A percentile compares a stretch with the other conserved stretches of the same genome.
Evolutionary conservation across 164 flowering plant species (phyloP).

Genomic region (Tinospora cordifolia): DNA sequence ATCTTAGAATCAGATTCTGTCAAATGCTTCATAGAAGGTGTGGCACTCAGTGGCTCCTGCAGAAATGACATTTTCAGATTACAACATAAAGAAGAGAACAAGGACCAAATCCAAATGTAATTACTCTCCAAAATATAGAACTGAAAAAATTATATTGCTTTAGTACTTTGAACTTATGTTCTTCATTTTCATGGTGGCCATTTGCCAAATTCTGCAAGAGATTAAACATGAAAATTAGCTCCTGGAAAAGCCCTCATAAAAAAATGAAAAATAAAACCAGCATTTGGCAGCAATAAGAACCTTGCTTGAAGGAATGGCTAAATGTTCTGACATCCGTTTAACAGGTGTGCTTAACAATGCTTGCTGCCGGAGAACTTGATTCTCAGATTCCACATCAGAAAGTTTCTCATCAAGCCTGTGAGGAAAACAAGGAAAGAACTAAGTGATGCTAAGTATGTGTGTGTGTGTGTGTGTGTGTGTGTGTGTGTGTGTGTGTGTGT

Average conservation of each 20-base stretch:
- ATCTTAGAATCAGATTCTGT: slow-evolving; percentile 52
- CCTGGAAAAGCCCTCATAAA: slow-evolving; percentile 1
- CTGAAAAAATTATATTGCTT: slow-evolving; percentile 4
- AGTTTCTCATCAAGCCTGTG: slow-evolving; percentile 80
- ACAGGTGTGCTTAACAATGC: slow-evolving; percentile 42
- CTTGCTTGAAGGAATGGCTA: slow-evolving; percentile 29
- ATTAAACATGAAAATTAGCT: not conserved
- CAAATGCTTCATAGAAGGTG: slow-evolving; percentile 44
- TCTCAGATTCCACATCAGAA: slow-evolving; percentile 70
- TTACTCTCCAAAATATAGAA: not conserved
- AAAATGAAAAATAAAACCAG: not conserved
- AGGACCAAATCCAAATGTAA: not conserved
- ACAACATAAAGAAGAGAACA: not conserved
- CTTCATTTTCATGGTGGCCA: slow-evolving; percentile 60
- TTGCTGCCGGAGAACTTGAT: slow-evolving; percentile 73
- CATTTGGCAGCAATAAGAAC: slow-evolving; percentile 20
- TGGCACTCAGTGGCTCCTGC: slow-evolving; percentile 58
- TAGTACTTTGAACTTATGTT: slow-evolving; percentile 37
- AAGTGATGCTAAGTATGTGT: not conserved
- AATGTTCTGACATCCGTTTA: slow-evolving; percentile 42
- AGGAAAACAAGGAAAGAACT: slow-evolving; percentile 5
- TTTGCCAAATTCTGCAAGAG: slow-evolving; percentile 60
- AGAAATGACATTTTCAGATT: slow-evolving; percentile 7
- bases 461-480: too few species aligned
- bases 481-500: too few species aligned